phyloP scores from a whole-genome alignment of 2,329 filamentous ascomycete species.

The Colletotrichum neosansevieriae region DNA sequence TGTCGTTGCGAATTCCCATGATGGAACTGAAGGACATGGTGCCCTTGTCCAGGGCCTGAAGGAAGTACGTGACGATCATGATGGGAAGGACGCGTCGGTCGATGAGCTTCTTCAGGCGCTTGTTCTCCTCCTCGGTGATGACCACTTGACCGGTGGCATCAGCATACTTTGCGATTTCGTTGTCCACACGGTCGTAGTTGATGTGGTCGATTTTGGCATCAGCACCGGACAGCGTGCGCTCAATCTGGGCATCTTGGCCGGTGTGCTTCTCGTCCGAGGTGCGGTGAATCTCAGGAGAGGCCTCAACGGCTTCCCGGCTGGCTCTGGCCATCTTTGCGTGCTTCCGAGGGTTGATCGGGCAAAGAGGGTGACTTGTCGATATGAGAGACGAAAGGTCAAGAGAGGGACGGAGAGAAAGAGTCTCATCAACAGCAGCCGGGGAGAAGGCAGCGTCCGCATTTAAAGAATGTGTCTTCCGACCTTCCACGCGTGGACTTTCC shows the following conservation, averaged over 20 bases:
- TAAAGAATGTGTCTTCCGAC: not conserved
- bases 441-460: slow-evolving; percentile 6
- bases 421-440: not conserved
- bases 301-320: slow-evolving; percentile 19
- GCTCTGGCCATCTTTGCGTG: slow-evolving; percentile 20
- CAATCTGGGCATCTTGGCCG: slow-evolving; percentile 42
- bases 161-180: slow-evolving; percentile 78
- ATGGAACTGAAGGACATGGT: slow-evolving; percentile 45
- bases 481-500: not conserved
- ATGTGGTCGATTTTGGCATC: slow-evolving; percentile 33
- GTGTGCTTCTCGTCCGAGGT: slow-evolving; percentile 16
- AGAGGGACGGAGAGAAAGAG: not conserved
- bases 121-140: slow-evolving; percentile 64
- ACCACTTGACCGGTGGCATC: slow-evolving; percentile 52
- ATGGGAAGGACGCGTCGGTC: slow-evolving; percentile 65
- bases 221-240: slow-evolving; percentile 40
- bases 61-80: slow-evolving; percentile 63
- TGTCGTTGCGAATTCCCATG: slow-evolving; percentile 44
- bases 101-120: slow-evolving; percentile 59
- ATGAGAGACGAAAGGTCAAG: slow-evolving; percentile 12
- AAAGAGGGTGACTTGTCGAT: slow-evolving; percentile 6
- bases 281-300: slow-evolving; percentile 16
- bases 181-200: slow-evolving; percentile 62
- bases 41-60: slow-evolving; percentile 51
- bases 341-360: not conserved